Evolutionary conservation across 331 rosid species (phyloP).

Genomic region (Saraca asoca): DNA sequence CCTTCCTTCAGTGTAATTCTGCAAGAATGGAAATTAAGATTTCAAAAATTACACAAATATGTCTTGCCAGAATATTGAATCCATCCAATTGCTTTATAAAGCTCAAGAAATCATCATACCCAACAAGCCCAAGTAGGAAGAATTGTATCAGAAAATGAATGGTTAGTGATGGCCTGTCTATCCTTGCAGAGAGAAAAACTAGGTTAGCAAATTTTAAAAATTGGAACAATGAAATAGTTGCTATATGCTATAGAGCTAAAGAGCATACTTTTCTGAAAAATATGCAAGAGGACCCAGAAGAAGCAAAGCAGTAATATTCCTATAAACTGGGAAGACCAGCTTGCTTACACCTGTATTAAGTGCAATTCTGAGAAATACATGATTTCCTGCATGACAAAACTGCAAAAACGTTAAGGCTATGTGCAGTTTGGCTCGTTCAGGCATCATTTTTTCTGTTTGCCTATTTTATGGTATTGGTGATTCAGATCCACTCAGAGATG

Average conservation of each 20-base stretch:
- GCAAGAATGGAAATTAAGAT: constrained; percentile 18
- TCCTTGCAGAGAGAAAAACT: constrained; percentile 41
- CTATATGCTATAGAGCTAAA: constrained; percentile 16
- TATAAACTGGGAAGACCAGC: constrained; percentile 69
- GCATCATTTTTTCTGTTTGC: constrained; percentile 38
- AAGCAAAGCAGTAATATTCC: constrained; percentile 63
- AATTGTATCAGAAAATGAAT: constrained; percentile 45
- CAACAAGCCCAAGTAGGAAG: constrained; percentile 77
- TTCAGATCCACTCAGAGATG: constrained; percentile 29
- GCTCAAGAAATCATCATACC: constrained; percentile 42
- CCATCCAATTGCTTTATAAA: not conserved
- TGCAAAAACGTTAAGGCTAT: constrained; percentile 52
- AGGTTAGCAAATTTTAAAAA: not conserved
- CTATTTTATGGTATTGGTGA: constrained; percentile 30
- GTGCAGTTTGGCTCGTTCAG: constrained; percentile 62
- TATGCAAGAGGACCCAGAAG: constrained; percentile 65
- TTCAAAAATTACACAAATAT: constrained; percentile 7
- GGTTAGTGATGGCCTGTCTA: constrained; percentile 67
- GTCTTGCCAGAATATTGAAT: not conserved
- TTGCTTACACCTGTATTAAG: constrained; percentile 71
- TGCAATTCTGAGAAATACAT: constrained; percentile 62
- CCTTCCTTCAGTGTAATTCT: constrained; percentile 81
- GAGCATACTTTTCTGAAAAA: constrained; percentile 61
- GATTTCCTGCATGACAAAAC: constrained; percentile 68
- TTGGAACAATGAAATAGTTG: not conserved